Evolutionary conservation across 2,329 filamentous ascomycete genomes (phyloP).

Genomic region (Trichophyton schoenleinii): DNA sequence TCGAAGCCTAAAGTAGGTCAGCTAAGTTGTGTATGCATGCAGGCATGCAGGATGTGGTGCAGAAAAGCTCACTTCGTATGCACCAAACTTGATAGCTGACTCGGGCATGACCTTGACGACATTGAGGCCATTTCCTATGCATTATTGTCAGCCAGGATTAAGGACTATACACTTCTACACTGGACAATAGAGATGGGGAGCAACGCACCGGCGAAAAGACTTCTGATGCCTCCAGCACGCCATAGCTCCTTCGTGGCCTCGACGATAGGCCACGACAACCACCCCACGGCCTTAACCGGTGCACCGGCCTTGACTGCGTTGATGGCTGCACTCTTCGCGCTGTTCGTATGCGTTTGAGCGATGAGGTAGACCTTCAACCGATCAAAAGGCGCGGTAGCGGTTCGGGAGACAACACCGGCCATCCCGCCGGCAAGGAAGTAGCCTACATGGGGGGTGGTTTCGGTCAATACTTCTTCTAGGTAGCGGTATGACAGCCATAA

Average conservation of each 20-base stretch:
- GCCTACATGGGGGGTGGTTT: slow-evolving; percentile 49
- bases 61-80: slow-evolving; percentile 56
- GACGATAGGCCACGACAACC: slow-evolving; percentile 55
- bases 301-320: slow-evolving; percentile 59
- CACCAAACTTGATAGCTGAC: slow-evolving; percentile 95
- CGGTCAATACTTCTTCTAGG: slow-evolving; percentile 36
- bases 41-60: slow-evolving; percentile 3
- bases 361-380: slow-evolving; percentile 95
- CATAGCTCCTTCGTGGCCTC: slow-evolving; percentile 68
- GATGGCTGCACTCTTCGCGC: slow-evolving; percentile 43
- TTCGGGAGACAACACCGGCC: slow-evolving; percentile 87
- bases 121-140: slow-evolving; percentile 80
- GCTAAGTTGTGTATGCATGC: not conserved
- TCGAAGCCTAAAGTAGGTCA: slow-evolving; percentile 50
- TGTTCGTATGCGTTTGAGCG: slow-evolving; percentile 59
- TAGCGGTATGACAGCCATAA: slow-evolving; percentile 34
- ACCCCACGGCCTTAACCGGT: slow-evolving; percentile 50
- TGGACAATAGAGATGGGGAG: slow-evolving; percentile 2
- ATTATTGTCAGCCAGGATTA: not conserved
- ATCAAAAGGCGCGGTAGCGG: slow-evolving; percentile 89
- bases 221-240: slow-evolving; percentile 71
- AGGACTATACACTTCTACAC: not conserved
- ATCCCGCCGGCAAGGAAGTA: slow-evolving; percentile 95
- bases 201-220: slow-evolving; percentile 75
- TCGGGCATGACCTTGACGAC: slow-evolving; percentile 98